These are phyloP conservation scores for Candida gigantensis DNA, from an alignment of 1,139 yeast species.

Conservation along the genomic window DNA sequence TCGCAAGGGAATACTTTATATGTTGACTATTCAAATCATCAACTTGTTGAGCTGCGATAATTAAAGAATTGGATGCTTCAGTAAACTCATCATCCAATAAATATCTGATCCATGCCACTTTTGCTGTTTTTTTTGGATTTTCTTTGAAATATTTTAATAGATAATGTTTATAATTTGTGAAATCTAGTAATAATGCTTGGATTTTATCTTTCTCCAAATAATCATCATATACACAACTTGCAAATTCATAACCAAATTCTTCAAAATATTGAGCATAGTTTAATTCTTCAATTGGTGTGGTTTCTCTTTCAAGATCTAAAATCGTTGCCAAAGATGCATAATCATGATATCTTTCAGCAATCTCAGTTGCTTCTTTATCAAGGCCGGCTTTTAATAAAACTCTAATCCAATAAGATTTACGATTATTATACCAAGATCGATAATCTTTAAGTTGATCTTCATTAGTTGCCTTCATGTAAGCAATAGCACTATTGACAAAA, in stretches of 20 bases:
- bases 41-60: constrained; percentile 38
- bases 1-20: constrained; percentile 70
- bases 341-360: constrained; percentile 70
- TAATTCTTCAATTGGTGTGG: constrained; percentile 17
- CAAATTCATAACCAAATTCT: constrained; percentile 69
- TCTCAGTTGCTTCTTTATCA: constrained; percentile 54
- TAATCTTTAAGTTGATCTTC: constrained; percentile 28
- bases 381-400: constrained; percentile 50
- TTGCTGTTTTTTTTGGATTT: constrained; percentile 48
- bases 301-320: constrained; percentile 51
- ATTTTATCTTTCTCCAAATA: constrained; percentile 57
- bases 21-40: constrained; percentile 51
- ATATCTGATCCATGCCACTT: constrained; percentile 75
- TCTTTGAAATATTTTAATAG: constrained; percentile 55
- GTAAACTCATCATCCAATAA: constrained; percentile 51
- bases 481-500: constrained; percentile 39
- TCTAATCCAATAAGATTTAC: constrained; percentile 52
- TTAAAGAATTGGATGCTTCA: constrained; percentile 51
- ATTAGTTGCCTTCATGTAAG: constrained; percentile 27
- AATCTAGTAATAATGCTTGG: constrained; percentile 55
- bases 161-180: constrained; percentile 53
- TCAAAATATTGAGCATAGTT: constrained; percentile 56
- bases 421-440: constrained; percentile 33
- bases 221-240: constrained; percentile 61
- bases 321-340: constrained; percentile 66